Base-by-base conservation (phyloP, 768 basidiomycete genomes). In the Mycena vitilis region DNA sequence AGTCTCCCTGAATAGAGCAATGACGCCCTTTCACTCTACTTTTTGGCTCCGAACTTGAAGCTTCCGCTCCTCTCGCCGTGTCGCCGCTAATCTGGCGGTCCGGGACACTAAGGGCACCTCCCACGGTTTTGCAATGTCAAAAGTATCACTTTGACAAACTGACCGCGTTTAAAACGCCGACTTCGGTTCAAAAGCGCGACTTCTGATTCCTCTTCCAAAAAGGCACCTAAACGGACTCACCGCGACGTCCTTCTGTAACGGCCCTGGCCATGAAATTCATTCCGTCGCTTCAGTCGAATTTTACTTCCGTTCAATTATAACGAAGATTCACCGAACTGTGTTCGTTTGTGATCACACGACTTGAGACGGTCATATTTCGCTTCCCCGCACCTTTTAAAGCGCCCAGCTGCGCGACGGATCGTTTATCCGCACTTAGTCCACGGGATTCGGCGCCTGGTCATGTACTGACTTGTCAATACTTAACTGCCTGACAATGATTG, bases 241-340 rank as follows among this genome's bases (percentile, higher is more conserved):
- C 8, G 38, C 38, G 6, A 13, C 13, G 38, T 13, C 38, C 13
- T 6, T 6, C 13, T 40, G 38, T 13, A 13, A 40, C 44, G 36
- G 48, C 22, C 54, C 63, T 37, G 36, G 15, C 47, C 47, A n/a
- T 34, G 6, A 13, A n/a, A 18, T 56, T 20, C n/a, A n/a, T n/a
- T n/a, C n/a, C n/a, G n/a, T n/a, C n/a, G n/a, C 49, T 15, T 6
- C 8, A 23, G 13, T 54, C 40, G 4, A 23, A 42, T 53, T 56
- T 20, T 57, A 5, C 40, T 51, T 51, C 60, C 60, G 44, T n/a
- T 53, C 40, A 37, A 8, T 23, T 40, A 23, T 30, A 37, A 59
- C 68, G 63, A 69, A 61, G 63, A 69, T 69, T 69, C 53, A 65
- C 68, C 68, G 68, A 68, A n/a, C 37, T 60, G 52, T 51, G 42